Evolutionary conservation across 106 monocot genomes (phyloP).

Genomic region (Dendrobium catenatum): DNA sequence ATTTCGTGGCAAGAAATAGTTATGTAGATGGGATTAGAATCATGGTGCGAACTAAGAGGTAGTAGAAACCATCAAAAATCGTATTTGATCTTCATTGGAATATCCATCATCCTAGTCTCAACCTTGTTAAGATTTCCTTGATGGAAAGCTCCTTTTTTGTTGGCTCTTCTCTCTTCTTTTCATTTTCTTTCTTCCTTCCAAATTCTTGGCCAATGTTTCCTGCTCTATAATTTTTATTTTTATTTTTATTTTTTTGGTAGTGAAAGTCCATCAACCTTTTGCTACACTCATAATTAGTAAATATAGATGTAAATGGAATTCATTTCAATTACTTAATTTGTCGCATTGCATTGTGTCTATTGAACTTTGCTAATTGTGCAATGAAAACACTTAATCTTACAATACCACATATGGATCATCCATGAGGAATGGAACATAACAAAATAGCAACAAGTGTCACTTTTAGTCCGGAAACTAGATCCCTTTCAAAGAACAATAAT

Average conservation of each 20-base stretch:
- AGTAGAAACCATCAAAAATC: not conserved
- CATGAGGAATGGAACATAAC: not conserved
- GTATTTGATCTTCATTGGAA: not conserved
- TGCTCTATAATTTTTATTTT: not conserved
- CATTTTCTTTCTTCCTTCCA: not conserved
- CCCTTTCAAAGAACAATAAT: not conserved
- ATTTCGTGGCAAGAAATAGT: not conserved
- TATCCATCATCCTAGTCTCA: not conserved
- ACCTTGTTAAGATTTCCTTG: not conserved
- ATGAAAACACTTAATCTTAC: not conserved
- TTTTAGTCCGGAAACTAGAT: not conserved
- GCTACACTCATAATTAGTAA: not conserved
- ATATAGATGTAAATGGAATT: not conserved
- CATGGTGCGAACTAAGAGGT: not conserved
- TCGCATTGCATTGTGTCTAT: not conserved
- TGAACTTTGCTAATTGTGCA: not conserved
- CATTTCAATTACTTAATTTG: not conserved
- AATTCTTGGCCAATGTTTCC: not conserved
- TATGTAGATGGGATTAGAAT: not conserved
- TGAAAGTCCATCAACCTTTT: not conserved
- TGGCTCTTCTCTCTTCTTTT: not conserved
- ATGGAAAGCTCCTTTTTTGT: not conserved
- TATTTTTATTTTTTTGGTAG: not conserved
- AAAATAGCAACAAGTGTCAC: not conserved
- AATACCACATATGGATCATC: not conserved